phyloP scores from a whole-genome alignment of 352 stramenopile species.

The Phytophthora sp. region DNA sequence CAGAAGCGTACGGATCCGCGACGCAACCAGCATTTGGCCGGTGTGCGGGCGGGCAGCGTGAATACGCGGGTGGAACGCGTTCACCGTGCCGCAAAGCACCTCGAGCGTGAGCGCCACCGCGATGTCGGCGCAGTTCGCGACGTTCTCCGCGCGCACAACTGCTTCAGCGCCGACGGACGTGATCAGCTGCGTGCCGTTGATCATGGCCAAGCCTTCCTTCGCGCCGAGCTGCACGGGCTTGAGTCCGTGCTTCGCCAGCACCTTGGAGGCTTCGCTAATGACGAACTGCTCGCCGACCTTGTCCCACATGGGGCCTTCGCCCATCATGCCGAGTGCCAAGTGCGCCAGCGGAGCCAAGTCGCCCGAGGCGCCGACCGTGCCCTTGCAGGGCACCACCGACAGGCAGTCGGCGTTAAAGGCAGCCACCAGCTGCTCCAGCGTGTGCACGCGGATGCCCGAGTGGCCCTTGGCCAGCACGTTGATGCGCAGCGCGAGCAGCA shows the following conservation, averaged over 20 bases:
- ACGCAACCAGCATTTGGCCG: conserved; percentile 80
- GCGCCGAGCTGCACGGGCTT: conserved; percentile 79
- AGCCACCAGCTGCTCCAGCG: conserved; percentile 77
- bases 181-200: conserved; percentile 93
- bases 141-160: conserved; percentile 79
- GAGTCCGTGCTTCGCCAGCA: conserved; percentile 78
- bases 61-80: conserved; percentile 89
- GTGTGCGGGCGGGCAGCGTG: conserved; percentile 84
- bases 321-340: conserved; percentile 90
- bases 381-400: conserved; percentile 84
- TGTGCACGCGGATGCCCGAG: conserved; percentile 81
- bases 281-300: conserved; percentile 64
- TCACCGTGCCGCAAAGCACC: conserved; percentile 89
- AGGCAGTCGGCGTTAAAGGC: conserved; percentile 90
- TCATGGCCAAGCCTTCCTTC: conserved; percentile 92
- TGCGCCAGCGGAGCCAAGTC: conserved; percentile 88
- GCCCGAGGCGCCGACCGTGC: conserved; percentile 88
- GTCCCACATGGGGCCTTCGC: conserved; percentile 89
- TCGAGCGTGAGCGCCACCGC: conserved; percentile 84
- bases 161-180: conserved; percentile 85
- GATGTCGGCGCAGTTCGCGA: conserved; percentile 78
- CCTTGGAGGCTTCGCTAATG: conserved; percentile 56
- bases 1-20: conserved; percentile 82
- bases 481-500: conserved; percentile 89
- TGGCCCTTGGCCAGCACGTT: conserved; percentile 91